phyloP scores from a whole-genome alignment of 331 rosid genomes.

The Quercus phellos region DNA sequence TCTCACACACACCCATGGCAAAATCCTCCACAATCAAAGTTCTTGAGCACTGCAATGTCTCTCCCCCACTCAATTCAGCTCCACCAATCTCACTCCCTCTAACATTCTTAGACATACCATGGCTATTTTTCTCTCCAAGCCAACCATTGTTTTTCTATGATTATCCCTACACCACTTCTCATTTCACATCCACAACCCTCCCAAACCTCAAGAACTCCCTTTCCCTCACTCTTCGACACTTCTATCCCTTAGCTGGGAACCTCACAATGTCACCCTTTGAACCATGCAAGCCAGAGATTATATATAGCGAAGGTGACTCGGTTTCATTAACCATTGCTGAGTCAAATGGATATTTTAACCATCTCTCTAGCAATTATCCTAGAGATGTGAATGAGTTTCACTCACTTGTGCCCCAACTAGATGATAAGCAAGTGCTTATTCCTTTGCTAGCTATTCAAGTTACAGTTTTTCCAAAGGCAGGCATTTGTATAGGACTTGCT shows the following conservation, averaged over 20 bases:
- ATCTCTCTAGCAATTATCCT: conserved; percentile 11
- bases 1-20: neutral
- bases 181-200: conserved; percentile 32
- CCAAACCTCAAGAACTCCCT: conserved; percentile 48
- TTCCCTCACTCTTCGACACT: conserved; percentile 43
- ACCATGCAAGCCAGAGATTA: conserved; percentile 30
- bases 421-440: neutral
- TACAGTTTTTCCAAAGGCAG: conserved; percentile 40
- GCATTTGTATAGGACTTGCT: conserved; percentile 41
- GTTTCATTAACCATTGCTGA: conserved; percentile 20
- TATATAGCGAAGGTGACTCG: conserved; percentile 7
- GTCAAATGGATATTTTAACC: conserved; percentile 27
- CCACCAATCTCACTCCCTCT: conserved; percentile 29
- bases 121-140: conserved; percentile 63
- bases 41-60: conserved; percentile 31
- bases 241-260: conserved; percentile 38
- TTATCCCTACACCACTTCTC: conserved; percentile 23
- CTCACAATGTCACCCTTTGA: neutral
- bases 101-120: conserved; percentile 53
- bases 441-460: conserved; percentile 42
- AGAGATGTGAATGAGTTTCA: conserved; percentile 24
- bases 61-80: conserved; percentile 24
- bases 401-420: conserved; percentile 31
- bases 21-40: conserved; percentile 12
- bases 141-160: conserved; percentile 46